phyloP scores from a whole-genome alignment of 345 rosid genomes.

The Boechera retrofracta region DNA sequence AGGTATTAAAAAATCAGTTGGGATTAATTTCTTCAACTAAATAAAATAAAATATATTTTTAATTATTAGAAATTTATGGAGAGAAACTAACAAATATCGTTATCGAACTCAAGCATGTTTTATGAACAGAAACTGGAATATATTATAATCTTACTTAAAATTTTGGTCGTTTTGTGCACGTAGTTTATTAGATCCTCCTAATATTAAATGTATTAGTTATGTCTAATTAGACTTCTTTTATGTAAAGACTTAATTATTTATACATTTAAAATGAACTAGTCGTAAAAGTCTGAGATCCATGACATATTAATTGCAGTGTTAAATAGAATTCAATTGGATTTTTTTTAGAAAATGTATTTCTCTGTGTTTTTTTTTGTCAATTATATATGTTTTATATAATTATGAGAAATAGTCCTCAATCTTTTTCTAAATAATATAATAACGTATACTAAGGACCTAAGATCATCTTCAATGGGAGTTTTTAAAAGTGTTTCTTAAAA shows the following conservation, averaged over 20 bases:
- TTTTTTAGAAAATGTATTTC: not conserved
- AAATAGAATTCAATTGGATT: not conserved
- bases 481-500: too few relatives aligned
- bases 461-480: too few relatives aligned
- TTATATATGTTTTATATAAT: not conserved
- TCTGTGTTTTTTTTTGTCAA: not conserved
- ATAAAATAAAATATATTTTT: not conserved
- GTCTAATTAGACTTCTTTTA: not conserved
- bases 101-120: slow-evolving; percentile 28
- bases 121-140: slow-evolving; percentile 35
- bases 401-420: not conserved
- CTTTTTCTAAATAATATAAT: not conserved
- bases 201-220: not conserved
- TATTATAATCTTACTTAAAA: slow-evolving; percentile 6
- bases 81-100: slow-evolving; percentile 31
- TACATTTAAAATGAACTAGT: too few relatives aligned
- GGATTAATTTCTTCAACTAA: not conserved
- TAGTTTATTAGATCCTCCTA: slow-evolving; percentile 1
- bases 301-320: too few relatives aligned
- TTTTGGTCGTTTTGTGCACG: slow-evolving; percentile 49
- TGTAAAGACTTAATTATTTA: not conserved
- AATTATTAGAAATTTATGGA: slow-evolving; percentile 15
- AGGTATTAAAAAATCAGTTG: slow-evolving; percentile 15
- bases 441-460: slow-evolving; percentile 22
- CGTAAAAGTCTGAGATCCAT: too few relatives aligned